Conservation (phyloP, 306 rosid species). For the Malus orientalis region DNA sequence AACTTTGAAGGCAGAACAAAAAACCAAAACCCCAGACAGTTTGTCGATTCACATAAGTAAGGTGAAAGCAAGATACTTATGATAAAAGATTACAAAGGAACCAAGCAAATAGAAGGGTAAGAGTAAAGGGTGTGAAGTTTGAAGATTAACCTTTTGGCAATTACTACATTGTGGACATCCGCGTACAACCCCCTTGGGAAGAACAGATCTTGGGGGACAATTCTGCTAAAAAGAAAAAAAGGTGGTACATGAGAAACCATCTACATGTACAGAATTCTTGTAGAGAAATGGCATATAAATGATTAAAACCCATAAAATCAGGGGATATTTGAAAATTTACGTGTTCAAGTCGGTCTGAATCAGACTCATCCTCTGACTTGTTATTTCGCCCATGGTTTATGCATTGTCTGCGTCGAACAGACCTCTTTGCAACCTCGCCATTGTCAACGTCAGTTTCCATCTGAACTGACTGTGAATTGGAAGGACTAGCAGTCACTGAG, state of each 20-base stretch:
- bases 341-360: constrained; percentile 59
- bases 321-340: constrained; percentile 38
- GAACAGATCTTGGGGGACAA: constrained; percentile 39
- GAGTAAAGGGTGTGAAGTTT: constrained; percentile 1
- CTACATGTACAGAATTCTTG: constrained; percentile 11
- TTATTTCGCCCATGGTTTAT: constrained; percentile 52
- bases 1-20: not conserved
- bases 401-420: constrained; percentile 62
- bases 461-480: constrained; percentile 46
- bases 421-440: constrained; percentile 50
- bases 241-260: constrained; percentile 22
- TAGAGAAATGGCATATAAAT: constrained; percentile 3
- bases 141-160: constrained; percentile 75
- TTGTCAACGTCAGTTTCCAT: constrained; percentile 35
- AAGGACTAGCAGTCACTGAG: constrained; percentile 36
- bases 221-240: constrained; percentile 43
- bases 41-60: not conserved
- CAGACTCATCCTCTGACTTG: constrained; percentile 54
- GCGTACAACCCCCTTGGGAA: constrained; percentile 80
- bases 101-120: not conserved
- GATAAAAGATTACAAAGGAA: constrained; percentile 1
- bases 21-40: not conserved
- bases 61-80: not conserved
- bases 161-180: constrained; percentile 79
- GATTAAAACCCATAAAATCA: not conserved